Conservation (phyloP, 768 basidiomycete species). For the Boletus barrowsii region DNA sequence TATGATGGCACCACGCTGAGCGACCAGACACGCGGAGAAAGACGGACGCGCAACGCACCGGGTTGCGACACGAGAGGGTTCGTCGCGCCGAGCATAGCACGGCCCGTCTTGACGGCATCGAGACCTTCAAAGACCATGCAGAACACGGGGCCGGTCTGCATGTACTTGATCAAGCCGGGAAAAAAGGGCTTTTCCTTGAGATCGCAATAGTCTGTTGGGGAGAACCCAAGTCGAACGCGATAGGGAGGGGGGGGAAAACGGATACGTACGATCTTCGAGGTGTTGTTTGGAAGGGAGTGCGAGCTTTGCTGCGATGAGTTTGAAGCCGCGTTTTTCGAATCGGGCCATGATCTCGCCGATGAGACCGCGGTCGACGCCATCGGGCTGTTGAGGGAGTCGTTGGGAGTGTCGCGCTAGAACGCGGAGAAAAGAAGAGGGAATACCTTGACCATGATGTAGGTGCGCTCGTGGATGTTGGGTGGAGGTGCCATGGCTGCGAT, state of each 20-base stretch:
- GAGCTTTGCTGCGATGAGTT: slow-evolving; percentile 93
- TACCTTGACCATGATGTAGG: slow-evolving; percentile 99
- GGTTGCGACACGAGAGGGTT: slow-evolving; percentile 90
- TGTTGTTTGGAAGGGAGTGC: slow-evolving; percentile 74
- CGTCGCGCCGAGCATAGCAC: slow-evolving; percentile 93
- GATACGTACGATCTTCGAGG: slow-evolving; percentile 77
- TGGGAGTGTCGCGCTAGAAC: neutral
- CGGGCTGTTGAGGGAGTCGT: slow-evolving; percentile 59
- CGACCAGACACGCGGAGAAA: neutral
- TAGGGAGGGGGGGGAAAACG: neutral
- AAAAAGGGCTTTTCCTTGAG: slow-evolving; percentile 95
- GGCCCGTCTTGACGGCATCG: slow-evolving; percentile 92
- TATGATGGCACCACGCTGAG: slow-evolving; percentile 26
- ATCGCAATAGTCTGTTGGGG: slow-evolving; percentile 85
- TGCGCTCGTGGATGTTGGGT: slow-evolving; percentile 61
- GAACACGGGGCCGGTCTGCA: slow-evolving; percentile 93
- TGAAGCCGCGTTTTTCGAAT: slow-evolving; percentile 98
- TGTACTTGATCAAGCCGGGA: slow-evolving; percentile 94
- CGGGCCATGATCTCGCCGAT: slow-evolving; percentile 93
- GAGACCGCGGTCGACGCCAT: slow-evolving; percentile 96
- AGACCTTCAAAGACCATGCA: slow-evolving; percentile 96
- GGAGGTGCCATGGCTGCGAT: slow-evolving; percentile 41
- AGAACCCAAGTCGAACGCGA: neutral
- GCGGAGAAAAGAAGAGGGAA: neutral
- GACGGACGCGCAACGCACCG: slow-evolving; percentile 47